Base-by-base conservation (phyloP, 1,284 basidiomycete species). In the Phellopilus nigrolimitatus region DNA sequence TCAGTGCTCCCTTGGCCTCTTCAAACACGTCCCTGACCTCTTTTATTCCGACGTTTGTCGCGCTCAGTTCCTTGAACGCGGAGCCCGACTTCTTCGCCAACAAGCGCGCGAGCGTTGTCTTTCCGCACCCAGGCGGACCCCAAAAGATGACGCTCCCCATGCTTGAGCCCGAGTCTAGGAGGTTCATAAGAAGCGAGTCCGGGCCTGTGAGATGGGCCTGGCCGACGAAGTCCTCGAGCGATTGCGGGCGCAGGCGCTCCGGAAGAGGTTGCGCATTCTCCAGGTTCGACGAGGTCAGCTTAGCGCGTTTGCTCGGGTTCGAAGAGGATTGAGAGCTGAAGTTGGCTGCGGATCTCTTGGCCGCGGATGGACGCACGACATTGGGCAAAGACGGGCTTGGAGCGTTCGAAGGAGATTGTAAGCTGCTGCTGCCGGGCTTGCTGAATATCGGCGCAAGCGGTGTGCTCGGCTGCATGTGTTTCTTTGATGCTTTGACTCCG, bases 21-120 rank as follows among this genome's bases (percentile, higher is more conserved):
- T 93, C 90, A 55, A 92, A 85, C 4, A 90, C 73, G 34, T 76
- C 75, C 34, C 88, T 79, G n/a, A 94, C 81, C 43, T 95, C 91
- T 30, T 79, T 79, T 0, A 89, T 81, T 0, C 88, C 86, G 0
- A 85, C 80, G 28, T 76, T 78, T 0, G 87, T 89, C 1, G 87
- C 85, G 53, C 82, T 84, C n/a, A 90, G 68, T 60, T 91, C 88
- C 58, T 80, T 85, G 62, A 89, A 88, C 8, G 79, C 71, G 10
- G 78, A 79, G 59, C 80, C 69, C 1, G 78, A 76, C 42, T 73
- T 70, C 39, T 71, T 72, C 0, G 88, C 85, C 3, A 92, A 65
- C 6, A 91, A 65, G 52, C 88, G 70, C 0, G 89, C 88, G 5
- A 93, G 68, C 0, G 89, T 92, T 2, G 89, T 92, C 67, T 92